These are phyloP conservation scores for Pichia rugopelliculosa DNA, from an alignment of 805 yeast species.

Conservation along the genomic window DNA sequence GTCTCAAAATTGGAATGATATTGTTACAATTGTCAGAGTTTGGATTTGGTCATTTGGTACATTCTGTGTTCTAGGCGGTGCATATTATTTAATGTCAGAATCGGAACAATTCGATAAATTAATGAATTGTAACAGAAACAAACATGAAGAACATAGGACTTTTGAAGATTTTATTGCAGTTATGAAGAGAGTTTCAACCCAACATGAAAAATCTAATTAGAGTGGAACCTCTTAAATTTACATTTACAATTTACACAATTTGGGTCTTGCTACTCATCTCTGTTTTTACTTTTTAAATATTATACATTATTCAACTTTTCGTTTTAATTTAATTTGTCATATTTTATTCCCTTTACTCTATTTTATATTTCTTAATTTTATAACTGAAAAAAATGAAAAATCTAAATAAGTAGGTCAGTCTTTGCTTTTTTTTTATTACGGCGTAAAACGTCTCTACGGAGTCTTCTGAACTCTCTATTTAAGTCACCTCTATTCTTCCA, in stretches of 20 bases:
- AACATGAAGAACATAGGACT: slow-evolving; percentile 52
- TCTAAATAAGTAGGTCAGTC: neutral
- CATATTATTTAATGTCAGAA: slow-evolving; percentile 81
- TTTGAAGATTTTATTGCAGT: slow-evolving; percentile 76
- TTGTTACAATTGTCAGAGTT: slow-evolving; percentile 83
- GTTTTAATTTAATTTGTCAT: neutral
- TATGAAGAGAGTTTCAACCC: slow-evolving; percentile 83
- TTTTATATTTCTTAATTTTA: neutral
- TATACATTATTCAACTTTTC: no score
- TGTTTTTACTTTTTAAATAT: no score
- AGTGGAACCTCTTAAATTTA: no score
- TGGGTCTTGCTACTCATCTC: no score
- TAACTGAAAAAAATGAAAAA: neutral
- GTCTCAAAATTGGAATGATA: slow-evolving; percentile 92
- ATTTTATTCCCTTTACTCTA: neutral
- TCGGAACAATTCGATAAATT: slow-evolving; percentile 68
- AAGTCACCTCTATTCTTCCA: slow-evolving; percentile 79
- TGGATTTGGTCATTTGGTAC: slow-evolving; percentile 92
- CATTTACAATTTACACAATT: no score
- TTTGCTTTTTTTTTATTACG: slow-evolving; percentile 40
- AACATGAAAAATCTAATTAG: slow-evolving; percentile 73
- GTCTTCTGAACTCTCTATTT: slow-evolving; percentile 65
- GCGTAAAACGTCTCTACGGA: slow-evolving; percentile 66
- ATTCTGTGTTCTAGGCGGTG: slow-evolving; percentile 90
- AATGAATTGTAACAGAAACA: slow-evolving; percentile 63